phyloP scores from a whole-genome alignment of 495 filamentous ascomycete species.

The Trichoderma erinaceum region DNA sequence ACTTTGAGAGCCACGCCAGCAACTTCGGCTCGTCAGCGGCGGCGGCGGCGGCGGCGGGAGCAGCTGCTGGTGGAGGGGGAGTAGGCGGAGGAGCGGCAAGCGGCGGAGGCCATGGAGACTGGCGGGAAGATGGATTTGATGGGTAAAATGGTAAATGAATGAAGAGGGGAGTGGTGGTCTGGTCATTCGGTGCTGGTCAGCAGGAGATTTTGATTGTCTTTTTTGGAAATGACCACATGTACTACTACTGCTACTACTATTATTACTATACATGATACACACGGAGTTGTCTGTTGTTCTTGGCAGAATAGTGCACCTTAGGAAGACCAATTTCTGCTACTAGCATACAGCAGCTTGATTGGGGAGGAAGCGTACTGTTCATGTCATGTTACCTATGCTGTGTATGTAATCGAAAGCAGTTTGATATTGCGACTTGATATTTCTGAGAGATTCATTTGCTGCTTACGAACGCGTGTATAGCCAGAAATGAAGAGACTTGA shows the following conservation, averaged over 20 bases:
- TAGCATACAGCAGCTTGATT: not conserved
- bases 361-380: not conserved
- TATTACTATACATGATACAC: slow-evolving; percentile 1
- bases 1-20: slow-evolving; percentile 34
- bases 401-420: not conserved
- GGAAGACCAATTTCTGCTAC: not conserved
- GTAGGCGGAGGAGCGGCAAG: slow-evolving; percentile 20
- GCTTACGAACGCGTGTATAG: not conserved
- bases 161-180: not conserved
- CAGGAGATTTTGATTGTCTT: not conserved
- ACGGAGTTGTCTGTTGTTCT: not conserved
- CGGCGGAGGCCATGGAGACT: slow-evolving; percentile 15
- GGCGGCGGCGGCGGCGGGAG: slow-evolving; percentile 25
- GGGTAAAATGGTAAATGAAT: not conserved
- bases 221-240: not conserved
- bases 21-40: slow-evolving; percentile 29
- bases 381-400: not conserved
- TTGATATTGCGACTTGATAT: not conserved
- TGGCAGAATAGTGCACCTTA: not conserved
- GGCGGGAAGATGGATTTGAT: slow-evolving; percentile 14
- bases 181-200: no score
- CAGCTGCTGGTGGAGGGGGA: slow-evolving; percentile 18
- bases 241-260: no score
- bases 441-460: not conserved
- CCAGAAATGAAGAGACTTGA: not conserved